Evolutionary conservation across 768 basidiomycete species (phyloP), one percentile per base, ranked within the genome.

Genomic region (Termitomyces sp.): DNA sequence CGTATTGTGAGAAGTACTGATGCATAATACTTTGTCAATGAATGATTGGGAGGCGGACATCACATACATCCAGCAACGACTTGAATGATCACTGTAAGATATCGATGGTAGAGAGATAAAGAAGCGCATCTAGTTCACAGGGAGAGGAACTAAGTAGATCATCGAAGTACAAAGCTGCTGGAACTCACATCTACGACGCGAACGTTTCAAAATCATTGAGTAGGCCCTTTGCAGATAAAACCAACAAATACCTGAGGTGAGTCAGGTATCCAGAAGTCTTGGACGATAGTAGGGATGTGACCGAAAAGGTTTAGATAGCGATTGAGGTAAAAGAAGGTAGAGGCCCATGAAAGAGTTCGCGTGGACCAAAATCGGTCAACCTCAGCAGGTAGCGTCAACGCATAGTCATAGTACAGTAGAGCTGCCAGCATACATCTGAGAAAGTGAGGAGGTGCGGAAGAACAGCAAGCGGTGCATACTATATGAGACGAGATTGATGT

Each of bases 381-480:
- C 62, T 83, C 82, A 14, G 60, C 59, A 2, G 63, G 55, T 0
- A 83, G 56, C 0, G 82, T 83, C 52, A 82, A 66, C 12, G 72
- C 23, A 56, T 77, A 81, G 61, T 44, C 43, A 27, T 44, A 27
- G 25, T 44, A 44, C 5, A 44, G 43, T 25, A 44, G 43, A 44
- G 43, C 43, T 44, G 7, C 43, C 23, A 44, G 43, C 3, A 2
- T 44, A 44, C 7, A 44, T 44, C 25, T 44, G 14, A 44, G 25
- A 16, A 44, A 27, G 8, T 25, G 43, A 12, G 14, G 25, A 27
- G 14, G 14, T 44, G 2, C 4, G 14, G 25, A 27, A 25, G 25
- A 25, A 27, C 25, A 25, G 16, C 23, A 44, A 16, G 43, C n/a
- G 23, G 43, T 23, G 12, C 43, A 6, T 17, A 44, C 43, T 44